Conservation (phyloP, 2,329 filamentous ascomycete species). For the Ophiocordyceps sinensis region DNA sequence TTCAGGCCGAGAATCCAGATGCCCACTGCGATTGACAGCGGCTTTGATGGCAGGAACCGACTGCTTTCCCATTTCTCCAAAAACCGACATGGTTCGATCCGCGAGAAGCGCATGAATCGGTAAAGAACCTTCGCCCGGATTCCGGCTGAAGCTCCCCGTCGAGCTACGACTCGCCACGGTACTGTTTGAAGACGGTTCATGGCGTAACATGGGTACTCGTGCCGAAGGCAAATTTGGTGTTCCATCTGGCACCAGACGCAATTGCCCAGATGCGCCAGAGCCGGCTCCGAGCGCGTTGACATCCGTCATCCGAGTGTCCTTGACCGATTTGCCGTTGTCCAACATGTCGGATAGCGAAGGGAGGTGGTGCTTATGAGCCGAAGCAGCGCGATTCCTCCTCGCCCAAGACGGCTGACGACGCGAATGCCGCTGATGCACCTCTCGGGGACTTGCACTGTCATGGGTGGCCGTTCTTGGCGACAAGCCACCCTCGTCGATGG, state of each 20-base stretch:
- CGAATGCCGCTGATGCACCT: constrained; percentile 12
- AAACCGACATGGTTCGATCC: constrained; percentile 17
- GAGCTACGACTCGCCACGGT: constrained; percentile 27
- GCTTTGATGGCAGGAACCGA: not conserved
- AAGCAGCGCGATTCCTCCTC: constrained; percentile 4
- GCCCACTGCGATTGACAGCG: constrained; percentile 12
- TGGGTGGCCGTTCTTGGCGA: constrained; percentile 26
- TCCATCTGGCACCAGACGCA: constrained; percentile 11
- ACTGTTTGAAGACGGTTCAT: constrained; percentile 30
- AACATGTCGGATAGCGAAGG: constrained; percentile 34
- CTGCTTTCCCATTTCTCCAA: constrained; percentile 6
- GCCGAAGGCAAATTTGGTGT: constrained; percentile 13
- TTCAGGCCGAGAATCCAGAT: constrained; percentile 8
- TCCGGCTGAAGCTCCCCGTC: constrained; percentile 19
- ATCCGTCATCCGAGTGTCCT: constrained; percentile 6
- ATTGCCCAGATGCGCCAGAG: not conserved
- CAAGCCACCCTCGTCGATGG: constrained; percentile 26
- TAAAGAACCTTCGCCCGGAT: constrained; percentile 33
- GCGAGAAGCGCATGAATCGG: constrained; percentile 40
- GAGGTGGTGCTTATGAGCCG: constrained; percentile 18
- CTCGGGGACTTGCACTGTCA: constrained; percentile 16
- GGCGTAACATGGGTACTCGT: constrained; percentile 24
- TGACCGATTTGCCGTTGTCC: constrained; percentile 16
- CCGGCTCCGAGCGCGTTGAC: not conserved
- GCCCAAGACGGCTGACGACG: constrained; percentile 12